These are phyloP conservation scores for Crepidotus variabilis DNA, from an alignment of 768 basidiomycete species.

Conservation along the genomic window DNA sequence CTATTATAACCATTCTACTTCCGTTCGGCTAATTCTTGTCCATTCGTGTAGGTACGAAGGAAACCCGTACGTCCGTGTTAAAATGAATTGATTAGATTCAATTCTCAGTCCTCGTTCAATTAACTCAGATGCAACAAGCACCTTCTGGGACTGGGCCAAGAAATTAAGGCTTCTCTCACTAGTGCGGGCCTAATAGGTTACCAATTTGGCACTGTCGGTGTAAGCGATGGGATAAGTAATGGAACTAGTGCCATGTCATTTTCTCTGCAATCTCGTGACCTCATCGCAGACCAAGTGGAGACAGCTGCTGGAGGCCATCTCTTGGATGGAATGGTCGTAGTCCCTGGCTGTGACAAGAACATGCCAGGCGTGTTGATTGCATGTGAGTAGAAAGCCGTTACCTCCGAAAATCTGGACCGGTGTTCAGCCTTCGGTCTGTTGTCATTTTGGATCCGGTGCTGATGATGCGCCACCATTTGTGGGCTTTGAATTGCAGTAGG, in stretches of 20 bases:
- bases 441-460: slow-evolving; percentile 8
- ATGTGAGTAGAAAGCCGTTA: slow-evolving; percentile 45
- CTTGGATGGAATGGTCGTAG: slow-evolving; percentile 95
- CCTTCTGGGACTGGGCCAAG: slow-evolving; percentile 82
- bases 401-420: not conserved
- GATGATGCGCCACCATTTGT: not conserved
- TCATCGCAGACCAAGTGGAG: slow-evolving; percentile 97
- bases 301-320: slow-evolving; percentile 96
- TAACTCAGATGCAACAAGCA: slow-evolving; percentile 86
- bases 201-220: slow-evolving; percentile 96
- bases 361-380: slow-evolving; percentile 99
- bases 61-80: slow-evolving; percentile 74
- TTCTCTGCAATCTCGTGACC: slow-evolving; percentile 95
- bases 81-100: slow-evolving; percentile 2
- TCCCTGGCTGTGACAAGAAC: slow-evolving; percentile 99
- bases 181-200: slow-evolving; percentile 81
- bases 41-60: slow-evolving; percentile 83
- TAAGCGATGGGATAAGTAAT: slow-evolving; percentile 99
- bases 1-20: not conserved
- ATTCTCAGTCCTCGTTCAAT: slow-evolving; percentile 6
- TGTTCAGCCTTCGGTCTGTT: slow-evolving; percentile 2
- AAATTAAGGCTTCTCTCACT: slow-evolving; percentile 77
- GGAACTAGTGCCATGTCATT: slow-evolving; percentile 92
- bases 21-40: slow-evolving; percentile 10
- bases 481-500: slow-evolving; percentile 55